phyloP scores from a whole-genome alignment of 225 moss, liverwort and hornwort genomes.

The Sphagnum contortum region DNA sequence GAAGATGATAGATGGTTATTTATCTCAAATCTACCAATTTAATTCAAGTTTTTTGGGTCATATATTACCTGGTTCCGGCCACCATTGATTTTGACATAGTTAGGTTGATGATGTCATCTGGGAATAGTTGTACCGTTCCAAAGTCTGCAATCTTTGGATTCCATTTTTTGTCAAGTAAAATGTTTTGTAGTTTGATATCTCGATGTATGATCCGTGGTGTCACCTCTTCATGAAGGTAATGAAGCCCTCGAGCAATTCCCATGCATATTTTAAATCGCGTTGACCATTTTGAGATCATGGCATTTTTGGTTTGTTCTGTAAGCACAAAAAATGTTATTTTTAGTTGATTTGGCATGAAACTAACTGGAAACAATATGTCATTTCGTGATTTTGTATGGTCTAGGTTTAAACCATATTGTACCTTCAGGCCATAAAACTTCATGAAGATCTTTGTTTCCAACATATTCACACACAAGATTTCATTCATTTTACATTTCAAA shows the following conservation, averaged over 20 bases:
- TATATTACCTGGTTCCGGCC: constrained; percentile 11
- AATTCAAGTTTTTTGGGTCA: too few relatives aligned
- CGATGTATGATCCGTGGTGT: constrained; percentile 10
- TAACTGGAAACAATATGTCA: too few relatives aligned
- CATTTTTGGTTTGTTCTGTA: background rate
- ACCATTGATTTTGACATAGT: background rate
- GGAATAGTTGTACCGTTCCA: constrained; percentile 13
- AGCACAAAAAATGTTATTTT: background rate
- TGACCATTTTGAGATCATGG: background rate
- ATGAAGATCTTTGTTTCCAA: constrained; percentile 15
- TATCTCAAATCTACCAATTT: too few relatives aligned
- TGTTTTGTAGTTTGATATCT: constrained; percentile 17
- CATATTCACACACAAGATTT: constrained; percentile 54
- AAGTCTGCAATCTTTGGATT: constrained; percentile 31
- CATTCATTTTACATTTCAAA: constrained; percentile 29
- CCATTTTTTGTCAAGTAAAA: constrained; percentile 12
- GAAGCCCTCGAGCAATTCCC: constrained; percentile 3
- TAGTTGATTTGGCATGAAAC: background rate
- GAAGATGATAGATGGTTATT: too few relatives aligned
- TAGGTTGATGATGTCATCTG: constrained; percentile 8
- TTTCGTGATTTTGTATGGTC: too few relatives aligned
- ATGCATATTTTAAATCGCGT: background rate
- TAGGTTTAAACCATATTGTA: too few relatives aligned
- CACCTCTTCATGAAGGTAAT: constrained; percentile 6
- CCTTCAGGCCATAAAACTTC: background rate